Conservation (phyloP, 768 basidiomycete species). For the Infundibulicybe gibba region DNA sequence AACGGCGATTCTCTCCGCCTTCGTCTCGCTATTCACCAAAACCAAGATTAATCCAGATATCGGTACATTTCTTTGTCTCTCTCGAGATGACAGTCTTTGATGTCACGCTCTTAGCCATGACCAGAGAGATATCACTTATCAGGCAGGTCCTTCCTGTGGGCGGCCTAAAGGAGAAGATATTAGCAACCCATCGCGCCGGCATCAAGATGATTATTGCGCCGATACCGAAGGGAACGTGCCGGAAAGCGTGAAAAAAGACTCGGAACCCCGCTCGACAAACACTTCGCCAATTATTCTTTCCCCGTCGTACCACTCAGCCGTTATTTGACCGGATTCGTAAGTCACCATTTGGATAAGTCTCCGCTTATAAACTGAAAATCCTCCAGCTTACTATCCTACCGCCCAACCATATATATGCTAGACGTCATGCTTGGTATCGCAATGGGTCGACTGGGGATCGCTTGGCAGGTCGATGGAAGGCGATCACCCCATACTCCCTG, state of each 20-base stretch:
- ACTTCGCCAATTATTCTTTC: too few relatives aligned
- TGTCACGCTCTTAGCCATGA: constrained; percentile 68
- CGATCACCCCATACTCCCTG: too few relatives aligned
- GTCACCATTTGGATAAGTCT: too few relatives aligned
- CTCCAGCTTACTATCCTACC: too few relatives aligned
- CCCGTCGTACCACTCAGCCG: too few relatives aligned
- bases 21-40: constrained; percentile 89
- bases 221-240: constrained; percentile 99
- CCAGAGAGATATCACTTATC: constrained; percentile 94
- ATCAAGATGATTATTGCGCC: constrained; percentile 87
- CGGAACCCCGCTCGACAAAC: too few relatives aligned
- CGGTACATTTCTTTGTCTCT: constrained; percentile 43
- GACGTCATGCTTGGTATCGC: too few relatives aligned
- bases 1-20: constrained; percentile 87
- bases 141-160: constrained; percentile 97
- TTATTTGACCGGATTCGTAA: too few relatives aligned
- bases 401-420: too few relatives aligned
- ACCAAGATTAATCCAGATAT: constrained; percentile 84
- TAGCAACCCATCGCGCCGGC: constrained; percentile 94
- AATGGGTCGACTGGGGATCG: too few relatives aligned
- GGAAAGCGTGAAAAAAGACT: constrained; percentile 92
- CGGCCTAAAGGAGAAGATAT: constrained; percentile 93
- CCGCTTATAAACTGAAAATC: too few relatives aligned
- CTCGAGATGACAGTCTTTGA: background rate
- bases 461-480: too few relatives aligned